Percentiles rank a stretch among this genome's conserved stretches.
Evolutionary conservation across 2,329 filamentous ascomycete species (phyloP).

Genomic region (Penicillium hordei): DNA sequence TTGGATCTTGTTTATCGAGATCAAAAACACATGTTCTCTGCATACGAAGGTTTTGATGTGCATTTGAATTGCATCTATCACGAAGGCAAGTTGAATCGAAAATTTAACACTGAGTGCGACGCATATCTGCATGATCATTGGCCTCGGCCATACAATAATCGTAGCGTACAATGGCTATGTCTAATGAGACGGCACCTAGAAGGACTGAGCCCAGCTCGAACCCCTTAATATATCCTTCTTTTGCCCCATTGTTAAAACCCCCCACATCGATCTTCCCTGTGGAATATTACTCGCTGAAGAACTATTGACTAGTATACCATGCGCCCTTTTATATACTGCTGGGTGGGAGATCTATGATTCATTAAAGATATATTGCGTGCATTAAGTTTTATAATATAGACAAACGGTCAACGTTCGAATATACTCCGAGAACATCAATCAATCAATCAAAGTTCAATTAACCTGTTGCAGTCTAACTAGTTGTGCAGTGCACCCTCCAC

Average conservation of each 20-base stretch:
- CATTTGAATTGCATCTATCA: conserved; percentile 20
- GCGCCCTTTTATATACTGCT: not conserved
- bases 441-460: no score
- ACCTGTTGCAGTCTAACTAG: no score
- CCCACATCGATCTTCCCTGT: not conserved
- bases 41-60: conserved; percentile 20
- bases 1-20: not conserved
- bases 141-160: not conserved
- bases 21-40: conserved; percentile 16
- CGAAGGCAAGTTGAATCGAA: conserved; percentile 23
- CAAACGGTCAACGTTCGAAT: not conserved
- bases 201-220: not conserved
- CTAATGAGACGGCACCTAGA: not conserved
- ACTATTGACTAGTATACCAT: not conserved
- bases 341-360: not conserved
- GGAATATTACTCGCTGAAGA: not conserved
- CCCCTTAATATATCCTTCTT: not conserved
- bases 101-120: conserved; percentile 2
- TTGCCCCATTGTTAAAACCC: not conserved
- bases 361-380: not conserved
- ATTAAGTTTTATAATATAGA: no score
- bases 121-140: not conserved
- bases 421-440: no score
- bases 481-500: no score
- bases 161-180: not conserved